These are phyloP conservation scores for Ophiostoma tasmaniense DNA, from an alignment of 2,329 filamentous ascomycete species.

Conservation along the genomic window DNA sequence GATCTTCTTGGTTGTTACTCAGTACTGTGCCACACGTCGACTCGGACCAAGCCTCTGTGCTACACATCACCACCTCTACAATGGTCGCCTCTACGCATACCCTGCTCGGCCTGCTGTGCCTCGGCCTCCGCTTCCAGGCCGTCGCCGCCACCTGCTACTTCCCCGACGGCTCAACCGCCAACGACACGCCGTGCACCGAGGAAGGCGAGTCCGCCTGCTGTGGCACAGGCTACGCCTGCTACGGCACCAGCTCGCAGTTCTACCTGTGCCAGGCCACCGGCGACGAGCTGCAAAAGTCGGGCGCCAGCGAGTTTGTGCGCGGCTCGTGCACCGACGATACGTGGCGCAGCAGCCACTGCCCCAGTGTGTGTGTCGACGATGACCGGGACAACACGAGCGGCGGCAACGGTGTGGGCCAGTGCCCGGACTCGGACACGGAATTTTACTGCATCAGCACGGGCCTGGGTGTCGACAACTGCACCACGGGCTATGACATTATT, in stretches of 20 bases:
- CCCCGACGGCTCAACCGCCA: constrained; percentile 25
- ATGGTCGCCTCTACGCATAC: not conserved
- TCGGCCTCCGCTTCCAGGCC: not conserved
- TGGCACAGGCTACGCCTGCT: constrained; percentile 28
- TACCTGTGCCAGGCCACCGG: constrained; percentile 28
- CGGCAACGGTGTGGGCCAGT: constrained; percentile 22
- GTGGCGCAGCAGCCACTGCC: constrained; percentile 28
- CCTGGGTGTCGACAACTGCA: constrained; percentile 16
- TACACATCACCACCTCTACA: not conserved
- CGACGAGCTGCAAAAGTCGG: constrained; percentile 21
- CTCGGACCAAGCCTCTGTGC: not conserved
- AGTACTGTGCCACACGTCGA: not conserved
- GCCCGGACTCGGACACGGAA: constrained; percentile 17
- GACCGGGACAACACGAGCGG: constrained; percentile 11
- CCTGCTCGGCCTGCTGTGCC: not conserved
- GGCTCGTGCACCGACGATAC: constrained; percentile 30
- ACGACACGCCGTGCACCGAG: constrained; percentile 27
- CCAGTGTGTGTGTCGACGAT: constrained; percentile 28
- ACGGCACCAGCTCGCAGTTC: constrained; percentile 25
- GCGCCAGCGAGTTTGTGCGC: constrained; percentile 25
- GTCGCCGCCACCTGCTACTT: constrained; percentile 25
- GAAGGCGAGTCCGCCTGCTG: constrained; percentile 29
- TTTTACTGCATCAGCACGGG: constrained; percentile 25
- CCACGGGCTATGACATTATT: constrained; percentile 10
- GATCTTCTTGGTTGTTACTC: not conserved